phyloP scores from a whole-genome alignment of 2,329 filamentous ascomycete genomes.

The Neospermospora avenae region DNA sequence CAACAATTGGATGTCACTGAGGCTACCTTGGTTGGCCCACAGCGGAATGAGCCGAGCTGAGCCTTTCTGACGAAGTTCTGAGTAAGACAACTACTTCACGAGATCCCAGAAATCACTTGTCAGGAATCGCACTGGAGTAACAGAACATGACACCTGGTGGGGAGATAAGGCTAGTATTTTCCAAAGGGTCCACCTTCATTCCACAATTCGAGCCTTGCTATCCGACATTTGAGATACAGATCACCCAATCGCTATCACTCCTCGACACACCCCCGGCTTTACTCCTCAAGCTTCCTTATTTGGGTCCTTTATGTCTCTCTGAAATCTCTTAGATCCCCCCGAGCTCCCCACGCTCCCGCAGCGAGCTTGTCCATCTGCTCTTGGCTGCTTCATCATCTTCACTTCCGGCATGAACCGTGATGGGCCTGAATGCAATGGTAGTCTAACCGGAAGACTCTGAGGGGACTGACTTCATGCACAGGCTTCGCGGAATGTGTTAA shows the following conservation, averaged over 20 bases:
- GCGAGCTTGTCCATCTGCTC: not conserved
- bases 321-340: slow-evolving; percentile 11
- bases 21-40: not conserved
- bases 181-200: not conserved
- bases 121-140: not conserved
- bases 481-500: slow-evolving; percentile 5
- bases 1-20: too few relatives aligned
- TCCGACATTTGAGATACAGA: not conserved
- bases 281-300: not conserved
- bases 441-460: not conserved
- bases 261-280: not conserved
- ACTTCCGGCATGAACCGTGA: slow-evolving; percentile 11
- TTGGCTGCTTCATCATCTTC: not conserved
- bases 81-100: not conserved
- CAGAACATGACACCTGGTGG: not conserved
- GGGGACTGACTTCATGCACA: not conserved
- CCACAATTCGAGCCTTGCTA: not conserved
- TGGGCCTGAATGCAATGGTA: not conserved
- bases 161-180: not conserved
- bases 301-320: not conserved
- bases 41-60: too few relatives aligned
- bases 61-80: not conserved
- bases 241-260: not conserved
- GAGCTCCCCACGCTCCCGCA: not conserved
- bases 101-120: not conserved